These are phyloP conservation scores for Cynanchum wilfordii DNA, from an alignment of 257 asterid genomes.

Conservation along the genomic window DNA sequence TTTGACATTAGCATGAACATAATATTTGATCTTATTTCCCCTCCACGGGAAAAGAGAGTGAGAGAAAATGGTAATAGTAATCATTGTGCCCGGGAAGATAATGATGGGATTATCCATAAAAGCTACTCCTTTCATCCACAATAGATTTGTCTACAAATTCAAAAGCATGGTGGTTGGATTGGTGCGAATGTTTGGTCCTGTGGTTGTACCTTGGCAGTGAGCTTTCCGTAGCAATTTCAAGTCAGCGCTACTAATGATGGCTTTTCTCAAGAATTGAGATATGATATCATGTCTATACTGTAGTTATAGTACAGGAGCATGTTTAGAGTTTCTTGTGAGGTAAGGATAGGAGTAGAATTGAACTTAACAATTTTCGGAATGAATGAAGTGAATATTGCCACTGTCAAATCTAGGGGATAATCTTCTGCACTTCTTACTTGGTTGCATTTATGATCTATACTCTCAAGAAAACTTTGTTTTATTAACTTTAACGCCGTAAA, in stretches of 20 bases:
- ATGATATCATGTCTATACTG: background rate
- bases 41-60: too few species aligned
- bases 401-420: background rate
- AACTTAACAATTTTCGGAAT: background rate
- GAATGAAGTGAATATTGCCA: background rate
- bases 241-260: background rate
- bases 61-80: background rate
- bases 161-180: background rate
- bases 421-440: background rate
- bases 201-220: background rate
- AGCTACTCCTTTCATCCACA: background rate
- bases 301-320: background rate
- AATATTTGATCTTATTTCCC: background rate
- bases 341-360: background rate
- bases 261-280: background rate
- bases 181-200: background rate
- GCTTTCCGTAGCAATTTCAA: background rate
- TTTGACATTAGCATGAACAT: background rate
- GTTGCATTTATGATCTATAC: background rate
- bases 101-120: background rate
- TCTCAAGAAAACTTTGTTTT: background rate
- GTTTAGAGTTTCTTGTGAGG: background rate
- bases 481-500: background rate
- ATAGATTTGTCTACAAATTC: background rate
- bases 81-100: background rate